A percentile compares a stretch with the other conserved stretches of the same genome.
These are phyloP conservation scores for Talaromyces pinophilus DNA, from an alignment of 2,329 filamentous ascomycete genomes.

Conservation along the genomic window DNA sequence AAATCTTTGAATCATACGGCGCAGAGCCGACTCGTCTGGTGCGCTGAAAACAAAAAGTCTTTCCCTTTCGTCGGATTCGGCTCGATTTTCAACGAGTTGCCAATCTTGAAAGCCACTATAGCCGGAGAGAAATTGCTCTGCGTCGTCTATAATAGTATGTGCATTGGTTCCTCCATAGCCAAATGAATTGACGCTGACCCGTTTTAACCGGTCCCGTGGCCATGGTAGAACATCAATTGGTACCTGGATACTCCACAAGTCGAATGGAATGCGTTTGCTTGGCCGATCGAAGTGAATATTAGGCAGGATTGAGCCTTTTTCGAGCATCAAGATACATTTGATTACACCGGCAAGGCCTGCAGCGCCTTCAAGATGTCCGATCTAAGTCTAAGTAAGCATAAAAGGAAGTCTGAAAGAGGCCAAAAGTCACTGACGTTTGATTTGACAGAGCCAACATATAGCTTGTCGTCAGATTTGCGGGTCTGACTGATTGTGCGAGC, in stretches of 20 bases:
- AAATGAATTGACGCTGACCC: slow-evolving; percentile 47
- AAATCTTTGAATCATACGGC: slow-evolving; percentile 1
- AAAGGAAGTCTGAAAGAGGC: not conserved
- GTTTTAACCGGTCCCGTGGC: slow-evolving; percentile 24
- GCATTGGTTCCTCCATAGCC: slow-evolving; percentile 44
- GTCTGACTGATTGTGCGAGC: slow-evolving; percentile 10
- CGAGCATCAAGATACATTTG: slow-evolving; percentile 37
- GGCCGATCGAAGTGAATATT: slow-evolving; percentile 33
- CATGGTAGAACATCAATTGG: slow-evolving; percentile 25
- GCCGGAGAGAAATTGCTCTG: not conserved
- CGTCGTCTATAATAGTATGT: slow-evolving; percentile 31
- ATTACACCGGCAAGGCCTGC: slow-evolving; percentile 32
- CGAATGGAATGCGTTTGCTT: slow-evolving; percentile 32
- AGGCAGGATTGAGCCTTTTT: slow-evolving; percentile 34
- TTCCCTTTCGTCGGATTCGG: not conserved
- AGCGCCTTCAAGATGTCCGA: slow-evolving; percentile 39
- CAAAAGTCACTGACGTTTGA: slow-evolving; percentile 29
- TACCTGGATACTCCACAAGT: slow-evolving; percentile 29
- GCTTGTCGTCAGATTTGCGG: not conserved
- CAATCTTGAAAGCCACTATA: not conserved
- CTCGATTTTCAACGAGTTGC: not conserved
- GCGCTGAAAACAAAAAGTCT: slow-evolving; percentile 12
- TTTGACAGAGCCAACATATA: slow-evolving; percentile 36
- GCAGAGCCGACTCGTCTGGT: slow-evolving; percentile 1
- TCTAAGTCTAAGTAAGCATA: slow-evolving; percentile 27